Base-by-base conservation (phyloP, 371 early-diverging fungal species). In the Mortierella sp. region DNA sequence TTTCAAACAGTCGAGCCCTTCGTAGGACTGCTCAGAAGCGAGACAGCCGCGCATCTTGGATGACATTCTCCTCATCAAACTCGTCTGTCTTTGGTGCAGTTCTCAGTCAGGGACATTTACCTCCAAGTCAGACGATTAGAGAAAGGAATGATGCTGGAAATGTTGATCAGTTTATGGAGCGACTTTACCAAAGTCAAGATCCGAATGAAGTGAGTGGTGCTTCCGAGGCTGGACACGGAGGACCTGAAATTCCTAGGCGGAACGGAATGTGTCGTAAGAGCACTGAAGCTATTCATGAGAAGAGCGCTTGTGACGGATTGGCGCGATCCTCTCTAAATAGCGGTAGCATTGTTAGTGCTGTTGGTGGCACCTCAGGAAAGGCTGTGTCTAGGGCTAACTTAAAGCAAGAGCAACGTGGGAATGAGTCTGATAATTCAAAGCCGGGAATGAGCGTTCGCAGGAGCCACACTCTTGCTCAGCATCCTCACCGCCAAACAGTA, bases 61-160 rank as follows among this genome's bases (percentile, higher is more conserved):
- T 71, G 75, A 75, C 81, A 0, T 58, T 65, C 6, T 81, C 81
- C 10, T 81, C 81, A 11, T 69, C 72, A 0, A 75, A 43, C 22
- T 81, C 81, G 1, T 75, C 72, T 1, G 52, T 68, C 52, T 81
- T 75, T 72, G 81, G 81, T 16, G 81, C 81, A 4, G 50, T 81
- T 10, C 36, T 81, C 15, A 81, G 70, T 19, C 72, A 81, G 22
- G 72, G 65, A 11, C 81, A 81, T 43, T 45, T 75, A 24, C 66
- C 81, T 0, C 81, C 81, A 0, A 72, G 81, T 40, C 76, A 81
- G 59, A 60, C 69, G 1, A 63, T 75, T 16, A 52, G 63, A 8
- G 70, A 72, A 0, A 40, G 62, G 16, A 57, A 38, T 22, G 72
- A 62, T 4, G 5, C 24, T 38, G 67, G 59, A 3, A 75, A 72